phyloP scores from a whole-genome alignment of 23 red algal species.

The Porphyridium purpureum region DNA sequence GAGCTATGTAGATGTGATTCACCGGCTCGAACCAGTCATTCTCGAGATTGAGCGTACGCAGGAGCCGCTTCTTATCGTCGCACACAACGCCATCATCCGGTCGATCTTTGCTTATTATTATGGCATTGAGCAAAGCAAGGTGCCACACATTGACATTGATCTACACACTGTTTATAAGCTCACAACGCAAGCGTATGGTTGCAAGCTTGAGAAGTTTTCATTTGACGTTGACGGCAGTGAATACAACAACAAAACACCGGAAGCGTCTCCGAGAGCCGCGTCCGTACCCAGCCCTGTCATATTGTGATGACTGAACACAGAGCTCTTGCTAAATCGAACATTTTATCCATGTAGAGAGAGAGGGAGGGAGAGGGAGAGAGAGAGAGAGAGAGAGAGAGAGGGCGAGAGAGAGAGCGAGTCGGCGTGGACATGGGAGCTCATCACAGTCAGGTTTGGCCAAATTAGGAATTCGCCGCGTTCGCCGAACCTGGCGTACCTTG shows the following conservation, averaged over 20 bases:
- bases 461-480: too few relatives aligned
- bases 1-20: constrained; percentile 83
- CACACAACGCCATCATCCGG: constrained; percentile 90
- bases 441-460: too few relatives aligned
- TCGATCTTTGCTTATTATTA: constrained; percentile 78
- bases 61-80: constrained; percentile 78
- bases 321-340: too few relatives aligned
- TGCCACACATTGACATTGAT: constrained; percentile 73
- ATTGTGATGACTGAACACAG: too few relatives aligned
- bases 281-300: too few relatives aligned
- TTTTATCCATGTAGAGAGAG: too few relatives aligned
- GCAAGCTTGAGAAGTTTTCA: constrained; percentile 30
- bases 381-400: too few relatives aligned
- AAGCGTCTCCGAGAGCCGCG: constrained; percentile 4
- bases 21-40: constrained; percentile 83
- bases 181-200: constrained; percentile 59
- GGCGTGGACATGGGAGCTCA: too few relatives aligned
- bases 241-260: constrained; percentile 64
- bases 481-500: too few relatives aligned
- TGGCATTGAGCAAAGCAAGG: constrained; percentile 54
- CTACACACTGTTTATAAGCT: constrained; percentile 82
- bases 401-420: too few relatives aligned
- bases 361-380: too few relatives aligned
- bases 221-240: constrained; percentile 22
- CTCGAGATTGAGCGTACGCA: constrained; percentile 80